Evolutionary conservation across 2,329 filamentous ascomycete genomes (phyloP), one percentile per base, ranked within the genome.

Genomic region (Clarireedia paspali): DNA sequence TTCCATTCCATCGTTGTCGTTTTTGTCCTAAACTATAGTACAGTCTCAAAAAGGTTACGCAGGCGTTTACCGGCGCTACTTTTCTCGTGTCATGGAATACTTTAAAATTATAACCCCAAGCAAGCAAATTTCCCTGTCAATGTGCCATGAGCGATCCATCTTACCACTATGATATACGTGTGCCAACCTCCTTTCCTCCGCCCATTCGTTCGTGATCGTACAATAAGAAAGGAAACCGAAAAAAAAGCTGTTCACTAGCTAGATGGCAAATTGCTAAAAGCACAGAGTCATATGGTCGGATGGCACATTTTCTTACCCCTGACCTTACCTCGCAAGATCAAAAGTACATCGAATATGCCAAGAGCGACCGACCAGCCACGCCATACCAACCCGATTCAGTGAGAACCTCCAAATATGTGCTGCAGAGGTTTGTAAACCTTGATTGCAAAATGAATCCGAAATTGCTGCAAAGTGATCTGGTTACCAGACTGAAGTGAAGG

Each of bases 291-390:
- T 64, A 59, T 64, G 62, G 63, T 64, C 63, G 67, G 65, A 66
- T 58, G 61, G 56, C 59, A 59, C 52, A 60, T 58, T 61, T 61
- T 68, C 76, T 79, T 79, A 79, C 76, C 77, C 77, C 76, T 76
- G 74, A 78, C 75, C 75, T 77, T 78, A 77, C 77, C 75, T 77
- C 68, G 63, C 26, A 68, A 58, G 65, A 65, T 62, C 61, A 65
- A 60, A 58, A 34, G 30, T 34, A 12, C 30, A 12, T 34, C 30
- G 30, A 34, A 47, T 53, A 62, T 44, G 51, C 52, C 15, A 55
- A 57, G 47, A 42, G 40, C 15, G 53, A 59, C 46, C 38, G 47
- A 56, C 38, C 27, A 48, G 46, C 40, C 55, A 36, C 50, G 24
- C 47, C 47, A 56, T 59, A 49, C 55, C 50, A 50, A 45, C 39